Evolutionary conservation across 257 asterid genomes (phyloP), one percentile per base, ranked within the genome.

Genomic region (Solanum raphanifolium): DNA sequence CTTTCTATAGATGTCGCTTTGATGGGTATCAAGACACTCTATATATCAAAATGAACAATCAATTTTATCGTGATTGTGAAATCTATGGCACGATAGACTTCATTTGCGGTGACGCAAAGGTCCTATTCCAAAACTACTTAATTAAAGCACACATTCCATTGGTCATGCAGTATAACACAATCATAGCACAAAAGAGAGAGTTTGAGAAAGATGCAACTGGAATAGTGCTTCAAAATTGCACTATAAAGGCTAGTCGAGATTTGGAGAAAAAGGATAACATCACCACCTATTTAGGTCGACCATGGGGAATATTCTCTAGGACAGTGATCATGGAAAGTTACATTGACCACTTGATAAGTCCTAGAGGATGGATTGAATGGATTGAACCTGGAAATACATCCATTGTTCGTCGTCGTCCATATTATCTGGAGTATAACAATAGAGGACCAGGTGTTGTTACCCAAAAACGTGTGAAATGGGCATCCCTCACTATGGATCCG

Each of bases 11-110:
- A 9, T 90, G 92, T 38, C 32, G 21, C 5, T 88, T 90, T 13
- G 81, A 43, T 3, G 92, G 88, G 2, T 83, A 71, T 31, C 90
- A 90, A 75, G 89, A 90, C n/a, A 88, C 89, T 9, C 16, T 86
- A 5, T 78, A 35, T 12, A 38, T 43, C 0, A 9, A 16, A 1
- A 2, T 7, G 4, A 55, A 87, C 1, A 7, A 10, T 21, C 88
- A 83, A 8, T 88, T 90, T 68, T 90, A 65, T 20, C 7, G 88
- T 6, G 85, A 83, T 2, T 90, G 89, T 13, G 81, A 88, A 31
- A 66, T 90, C 13, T 29, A 27, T 18, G 90, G 90, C 13, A 60
- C 88, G 6, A 20, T 88, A 5, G 43, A 72, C 21, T 72, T 72
- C 9, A 32, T 72, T 32, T 88, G 58, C 7, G 90, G 90, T 15